Conservation (phyloP, 2,329 filamentous ascomycete species). For the Colletotrichum melonis region DNA sequence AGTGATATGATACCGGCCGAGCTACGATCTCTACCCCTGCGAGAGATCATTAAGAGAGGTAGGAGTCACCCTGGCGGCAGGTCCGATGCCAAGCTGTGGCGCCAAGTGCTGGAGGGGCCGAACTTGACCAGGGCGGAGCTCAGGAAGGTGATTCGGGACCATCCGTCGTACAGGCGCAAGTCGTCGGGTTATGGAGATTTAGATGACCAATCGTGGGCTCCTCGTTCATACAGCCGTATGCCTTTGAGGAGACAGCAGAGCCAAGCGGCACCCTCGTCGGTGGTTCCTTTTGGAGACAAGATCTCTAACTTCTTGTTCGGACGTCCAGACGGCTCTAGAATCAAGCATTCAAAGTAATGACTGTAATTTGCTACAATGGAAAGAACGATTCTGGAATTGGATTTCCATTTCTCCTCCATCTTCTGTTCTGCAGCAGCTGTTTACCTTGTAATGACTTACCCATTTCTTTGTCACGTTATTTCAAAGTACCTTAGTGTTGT, state of each 20-base stretch:
- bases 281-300: neutral
- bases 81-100: too few species aligned
- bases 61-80: neutral
- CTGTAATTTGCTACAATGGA: neutral
- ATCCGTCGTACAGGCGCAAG: neutral
- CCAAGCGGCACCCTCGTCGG: neutral
- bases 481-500: neutral
- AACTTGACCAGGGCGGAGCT: conserved; percentile 1
- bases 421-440: neutral
- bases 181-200: neutral
- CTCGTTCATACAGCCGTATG: neutral
- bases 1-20: too few species aligned
- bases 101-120: neutral
- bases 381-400: neutral
- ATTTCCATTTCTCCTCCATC: too few species aligned
- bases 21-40: too few species aligned
- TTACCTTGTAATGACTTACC: too few species aligned
- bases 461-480: too few species aligned
- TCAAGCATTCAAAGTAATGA: too few species aligned
- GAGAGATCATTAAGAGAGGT: too few species aligned
- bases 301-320: neutral
- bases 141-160: neutral
- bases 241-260: too few species aligned
- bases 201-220: neutral
- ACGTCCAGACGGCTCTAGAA: too few species aligned